Evolutionary conservation across 2,329 filamentous ascomycete genomes (phyloP).

Genomic region (Aspergillus tanneri): DNA sequence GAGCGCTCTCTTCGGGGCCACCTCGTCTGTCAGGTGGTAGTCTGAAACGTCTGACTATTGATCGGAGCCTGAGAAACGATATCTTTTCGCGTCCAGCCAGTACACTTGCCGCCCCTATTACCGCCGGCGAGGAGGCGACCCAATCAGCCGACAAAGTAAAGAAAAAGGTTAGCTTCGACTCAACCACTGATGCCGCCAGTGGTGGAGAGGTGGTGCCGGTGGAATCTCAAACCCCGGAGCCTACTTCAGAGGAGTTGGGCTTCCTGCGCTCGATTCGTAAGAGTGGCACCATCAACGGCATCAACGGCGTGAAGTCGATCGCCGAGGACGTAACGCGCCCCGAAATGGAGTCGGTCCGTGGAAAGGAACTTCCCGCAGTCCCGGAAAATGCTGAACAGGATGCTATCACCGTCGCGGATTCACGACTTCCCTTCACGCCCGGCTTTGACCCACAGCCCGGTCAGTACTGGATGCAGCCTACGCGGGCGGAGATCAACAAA

Average conservation of each 20-base stretch:
- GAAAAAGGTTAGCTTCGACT: constrained; percentile 91
- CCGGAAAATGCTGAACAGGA: constrained; percentile 56
- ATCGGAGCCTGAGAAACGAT: constrained; percentile 73
- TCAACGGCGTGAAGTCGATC: constrained; percentile 36
- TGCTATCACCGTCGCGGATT: constrained; percentile 38
- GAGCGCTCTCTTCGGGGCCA: constrained; percentile 73
- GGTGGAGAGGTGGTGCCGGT: constrained; percentile 55
- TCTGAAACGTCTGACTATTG: constrained; percentile 90
- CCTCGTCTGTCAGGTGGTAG: constrained; percentile 65
- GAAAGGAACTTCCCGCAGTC: constrained; percentile 75
- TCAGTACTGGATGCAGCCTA: constrained; percentile 83
- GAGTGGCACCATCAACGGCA: constrained; percentile 47
- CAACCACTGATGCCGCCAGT: constrained; percentile 37
- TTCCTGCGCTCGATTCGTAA: constrained; percentile 58
- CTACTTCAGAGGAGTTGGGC: constrained; percentile 59
- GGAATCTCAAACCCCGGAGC: constrained; percentile 53
- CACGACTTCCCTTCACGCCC: constrained; percentile 31
- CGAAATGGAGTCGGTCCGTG: constrained; percentile 70
- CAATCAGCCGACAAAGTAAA: constrained; percentile 45
- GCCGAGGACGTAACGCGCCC: constrained; percentile 41
- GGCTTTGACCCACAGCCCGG: constrained; percentile 60
- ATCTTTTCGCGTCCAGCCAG: constrained; percentile 51
- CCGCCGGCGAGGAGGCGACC: constrained; percentile 43
- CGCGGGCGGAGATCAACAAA: constrained; percentile 68
- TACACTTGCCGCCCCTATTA: constrained; percentile 33